phyloP scores from a whole-genome alignment of 306 rosid species.

The Sicyos baderoa region DNA sequence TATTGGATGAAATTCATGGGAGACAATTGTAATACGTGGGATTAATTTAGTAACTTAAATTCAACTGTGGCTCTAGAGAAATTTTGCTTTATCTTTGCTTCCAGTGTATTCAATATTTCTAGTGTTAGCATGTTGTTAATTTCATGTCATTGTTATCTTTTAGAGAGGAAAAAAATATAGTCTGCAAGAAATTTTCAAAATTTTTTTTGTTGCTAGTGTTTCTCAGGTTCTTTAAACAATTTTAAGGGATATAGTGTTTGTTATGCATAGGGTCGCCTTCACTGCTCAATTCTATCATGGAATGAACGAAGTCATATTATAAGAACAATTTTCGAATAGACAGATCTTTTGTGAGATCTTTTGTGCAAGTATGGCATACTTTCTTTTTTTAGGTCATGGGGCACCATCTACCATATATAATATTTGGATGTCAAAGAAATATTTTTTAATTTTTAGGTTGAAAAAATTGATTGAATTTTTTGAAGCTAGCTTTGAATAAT shows the following conservation, averaged over 20 bases:
- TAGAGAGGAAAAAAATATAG: not conserved
- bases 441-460: too few relatives aligned
- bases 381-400: too few relatives aligned
- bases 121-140: not conserved
- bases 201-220: too few relatives aligned
- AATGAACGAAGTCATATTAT: not conserved
- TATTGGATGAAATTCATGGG: conserved; percentile 14
- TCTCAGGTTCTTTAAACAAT: not conserved
- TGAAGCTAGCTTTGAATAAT: not conserved
- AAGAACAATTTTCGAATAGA: not conserved
- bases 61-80: not conserved
- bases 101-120: conserved; percentile 2
- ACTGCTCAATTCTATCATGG: not conserved
- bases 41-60: not conserved
- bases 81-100: not conserved
- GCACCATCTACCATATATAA: too few relatives aligned
- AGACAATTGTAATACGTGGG: not conserved
- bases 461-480: not conserved
- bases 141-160: not conserved
- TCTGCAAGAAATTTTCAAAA: not conserved
- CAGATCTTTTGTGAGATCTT: not conserved
- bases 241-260: not conserved
- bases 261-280: not conserved
- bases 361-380: not conserved
- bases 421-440: too few relatives aligned